Evolutionary conservation across 352 stramenopile genomes (phyloP), one percentile per base, ranked within the genome.

Genomic region (Phytopythium aichiense): DNA sequence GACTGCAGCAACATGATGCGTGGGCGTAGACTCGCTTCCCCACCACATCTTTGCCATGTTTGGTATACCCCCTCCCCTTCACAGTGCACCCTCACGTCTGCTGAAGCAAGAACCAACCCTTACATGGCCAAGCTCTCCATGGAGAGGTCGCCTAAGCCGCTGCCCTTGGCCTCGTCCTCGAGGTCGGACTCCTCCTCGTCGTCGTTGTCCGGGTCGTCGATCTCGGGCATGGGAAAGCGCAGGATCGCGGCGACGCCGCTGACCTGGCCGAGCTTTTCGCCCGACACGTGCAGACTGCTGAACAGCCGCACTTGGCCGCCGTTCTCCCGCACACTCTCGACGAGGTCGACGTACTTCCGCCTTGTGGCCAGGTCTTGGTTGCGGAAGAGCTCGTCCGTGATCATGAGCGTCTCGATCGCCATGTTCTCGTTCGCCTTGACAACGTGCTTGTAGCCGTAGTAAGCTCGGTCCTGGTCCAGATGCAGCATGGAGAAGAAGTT

Each of bases 401-500:
- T 93, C 63, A 99, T 75, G 25, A 99, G 75, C 31, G 86, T 97
- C 71, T 98, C 94, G 59, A 99, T 97, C 2, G 97, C 97, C 58
- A 92, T 75, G 66, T 98, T 88, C 25, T 94, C 89, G 60, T 98
- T 95, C 7, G 96, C 96, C 31, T 80, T 84, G 55, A 84, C 42
- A 13, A 99, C 93, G 67, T 99, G 94, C 60, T 96, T 94, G 78
- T 91, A 98, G 33, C 95, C 93, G 73, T 99, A 99, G 73, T 98
- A 99, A 22, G 97, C 96, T 55, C 95, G 88, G 56, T 99, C 95
- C 40, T 98, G 94, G 69, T 99, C 84, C 38, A 79, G 86, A 60
- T 98, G 91, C 60, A 99, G 87, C 87, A 98, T 98, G 51, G 80
- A 84, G 80, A 98, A 99, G 68, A 99, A 99, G 56, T 83, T 90